A percentile compares a stretch with the other conserved stretches of the same genome.
Evolutionary conservation across 2,329 filamentous ascomycete genomes (phyloP).

Genomic region (Sordariomycetes sp.): DNA sequence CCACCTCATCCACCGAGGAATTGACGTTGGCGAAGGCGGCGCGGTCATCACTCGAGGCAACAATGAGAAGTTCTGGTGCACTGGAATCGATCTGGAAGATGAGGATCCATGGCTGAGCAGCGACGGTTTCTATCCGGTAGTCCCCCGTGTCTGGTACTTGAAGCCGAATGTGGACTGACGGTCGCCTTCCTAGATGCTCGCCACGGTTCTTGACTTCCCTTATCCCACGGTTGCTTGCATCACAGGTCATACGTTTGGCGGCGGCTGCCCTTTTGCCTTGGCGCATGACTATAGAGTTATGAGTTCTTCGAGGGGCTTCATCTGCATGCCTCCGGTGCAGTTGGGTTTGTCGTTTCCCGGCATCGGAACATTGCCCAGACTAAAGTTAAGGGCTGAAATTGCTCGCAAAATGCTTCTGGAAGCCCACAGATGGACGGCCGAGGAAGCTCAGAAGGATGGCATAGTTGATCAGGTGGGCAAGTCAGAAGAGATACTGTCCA

Average conservation of each 20-base stretch:
- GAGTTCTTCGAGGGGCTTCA: not conserved
- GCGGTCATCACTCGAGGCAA: not conserved
- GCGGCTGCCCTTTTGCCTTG: not conserved
- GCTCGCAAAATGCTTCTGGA: not conserved
- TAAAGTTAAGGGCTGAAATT: not conserved
- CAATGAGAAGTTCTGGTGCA: not conserved
- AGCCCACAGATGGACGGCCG: not conserved
- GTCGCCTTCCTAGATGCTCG: not conserved
- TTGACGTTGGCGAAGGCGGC: not conserved
- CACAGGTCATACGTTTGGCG: not conserved
- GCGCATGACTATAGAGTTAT: not conserved
- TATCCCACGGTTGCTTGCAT: not conserved
- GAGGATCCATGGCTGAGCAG: not conserved
- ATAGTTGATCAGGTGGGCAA: not conserved
- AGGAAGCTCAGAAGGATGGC: not conserved
- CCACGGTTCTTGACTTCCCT: not conserved
- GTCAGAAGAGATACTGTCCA: not conserved
- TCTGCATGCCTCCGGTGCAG: not conserved
- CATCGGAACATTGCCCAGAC: not conserved
- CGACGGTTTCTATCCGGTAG: not conserved
- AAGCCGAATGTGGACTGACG: too few relatives aligned
- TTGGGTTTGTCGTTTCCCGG: not conserved
- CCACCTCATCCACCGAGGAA: not conserved
- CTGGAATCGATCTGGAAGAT: not conserved
- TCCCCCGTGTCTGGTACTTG: too few relatives aligned